Percentiles rank a stretch among this genome's conserved stretches.
Conservation (phyloP, 2,329 filamentous ascomycete species). For the Sarocladium brachiariae region DNA sequence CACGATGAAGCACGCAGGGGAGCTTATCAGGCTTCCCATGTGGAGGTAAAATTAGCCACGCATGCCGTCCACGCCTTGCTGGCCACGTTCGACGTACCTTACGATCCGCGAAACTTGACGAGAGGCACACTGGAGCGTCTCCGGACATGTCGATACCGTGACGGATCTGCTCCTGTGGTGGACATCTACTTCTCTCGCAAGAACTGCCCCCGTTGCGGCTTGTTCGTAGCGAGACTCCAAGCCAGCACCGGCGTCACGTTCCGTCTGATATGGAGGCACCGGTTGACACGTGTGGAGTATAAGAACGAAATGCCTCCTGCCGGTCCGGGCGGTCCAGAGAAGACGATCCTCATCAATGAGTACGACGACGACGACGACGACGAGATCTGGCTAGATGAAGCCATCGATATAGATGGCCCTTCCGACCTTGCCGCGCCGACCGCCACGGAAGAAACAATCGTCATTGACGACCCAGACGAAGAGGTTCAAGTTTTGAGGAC, state of each 20-base stretch:
- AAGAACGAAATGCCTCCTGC: not conserved
- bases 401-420: not conserved
- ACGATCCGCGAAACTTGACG: conserved; percentile 17
- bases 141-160: conserved; percentile 16
- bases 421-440: not conserved
- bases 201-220: conserved; percentile 22
- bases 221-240: conserved; percentile 20
- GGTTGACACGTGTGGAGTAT: conserved; percentile 15
- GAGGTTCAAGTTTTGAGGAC: not conserved
- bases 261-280: conserved; percentile 20
- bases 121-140: conserved; percentile 18
- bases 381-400: not conserved
- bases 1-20: conserved; percentile 14
- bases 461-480: conserved; percentile 1
- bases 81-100: conserved; percentile 18
- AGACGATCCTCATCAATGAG: not conserved
- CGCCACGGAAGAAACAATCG: not conserved
- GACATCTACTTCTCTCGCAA: conserved; percentile 30
- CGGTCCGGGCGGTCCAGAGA: not conserved
- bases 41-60: conserved; percentile 33
- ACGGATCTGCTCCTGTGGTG: conserved; percentile 21
- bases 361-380: conserved; percentile 1
- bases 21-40: conserved; percentile 27
- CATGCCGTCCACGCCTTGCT: conserved; percentile 25
- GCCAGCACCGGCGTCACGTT: conserved; percentile 22